Conservation (phyloP, 2,329 filamentous ascomycete genomes). For the Xylariaceae sp. region DNA sequence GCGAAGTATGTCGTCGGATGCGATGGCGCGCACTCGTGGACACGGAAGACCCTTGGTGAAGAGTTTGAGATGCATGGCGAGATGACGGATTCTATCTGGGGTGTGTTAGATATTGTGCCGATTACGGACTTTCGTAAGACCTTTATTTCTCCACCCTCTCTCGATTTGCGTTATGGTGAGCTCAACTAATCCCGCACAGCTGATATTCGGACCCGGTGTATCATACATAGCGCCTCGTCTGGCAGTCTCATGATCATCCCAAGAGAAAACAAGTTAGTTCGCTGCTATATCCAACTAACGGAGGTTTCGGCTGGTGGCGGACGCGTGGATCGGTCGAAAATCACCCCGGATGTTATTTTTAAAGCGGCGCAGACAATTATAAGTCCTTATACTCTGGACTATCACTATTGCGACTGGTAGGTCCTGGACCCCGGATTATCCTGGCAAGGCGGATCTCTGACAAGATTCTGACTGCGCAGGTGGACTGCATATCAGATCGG, state of each 20-base stretch:
- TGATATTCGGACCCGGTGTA: constrained; percentile 55
- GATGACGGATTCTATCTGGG: constrained; percentile 48
- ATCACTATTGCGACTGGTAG: constrained; percentile 63
- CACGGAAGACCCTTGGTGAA: constrained; percentile 50
- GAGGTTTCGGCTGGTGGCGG: constrained; percentile 41
- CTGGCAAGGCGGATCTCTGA: background rate
- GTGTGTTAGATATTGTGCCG: constrained; percentile 42
- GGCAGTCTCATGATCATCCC: constrained; percentile 64
- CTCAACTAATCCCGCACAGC: constrained; percentile 22
- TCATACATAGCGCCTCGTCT: constrained; percentile 51
- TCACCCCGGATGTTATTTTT: constrained; percentile 61
- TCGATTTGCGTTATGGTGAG: background rate
- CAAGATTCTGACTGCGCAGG: constrained; percentile 1
- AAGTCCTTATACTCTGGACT: constrained; percentile 61
- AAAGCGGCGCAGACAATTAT: constrained; percentile 61
- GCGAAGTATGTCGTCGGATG: constrained; percentile 65
- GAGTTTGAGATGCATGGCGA: constrained; percentile 52
- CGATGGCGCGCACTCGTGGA: constrained; percentile 67
- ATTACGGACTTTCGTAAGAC: constrained; percentile 48
- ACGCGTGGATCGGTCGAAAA: constrained; percentile 55
- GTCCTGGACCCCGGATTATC: background rate
- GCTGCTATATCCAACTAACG: constrained; percentile 62
- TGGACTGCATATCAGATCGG: constrained; percentile 57
- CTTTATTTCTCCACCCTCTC: background rate
- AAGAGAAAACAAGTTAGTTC: constrained; percentile 58